Evolutionary conservation across 2,329 filamentous ascomycete species (phyloP).

Genomic region (Hirsutella minnesotensis): DNA sequence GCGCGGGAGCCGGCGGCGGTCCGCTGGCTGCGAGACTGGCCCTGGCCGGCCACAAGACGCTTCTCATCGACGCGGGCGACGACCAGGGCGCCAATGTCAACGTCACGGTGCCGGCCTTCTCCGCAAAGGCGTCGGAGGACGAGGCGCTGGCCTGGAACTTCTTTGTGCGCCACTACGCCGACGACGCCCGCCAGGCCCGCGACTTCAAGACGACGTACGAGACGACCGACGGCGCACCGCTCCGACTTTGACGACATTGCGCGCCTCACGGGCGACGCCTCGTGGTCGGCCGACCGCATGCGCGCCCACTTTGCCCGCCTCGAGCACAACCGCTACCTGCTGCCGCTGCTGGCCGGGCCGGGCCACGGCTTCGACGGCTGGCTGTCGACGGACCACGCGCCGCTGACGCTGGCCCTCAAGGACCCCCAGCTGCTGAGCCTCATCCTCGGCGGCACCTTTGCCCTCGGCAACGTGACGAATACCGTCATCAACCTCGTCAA

Average conservation of each 20-base stretch:
- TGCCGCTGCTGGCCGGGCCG: constrained; percentile 6
- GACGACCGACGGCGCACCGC: constrained; percentile 39
- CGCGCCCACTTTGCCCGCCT: constrained; percentile 44
- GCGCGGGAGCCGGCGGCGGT: constrained; percentile 48
- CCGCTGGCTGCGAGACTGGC: constrained; percentile 47
- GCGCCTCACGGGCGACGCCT: constrained; percentile 44
- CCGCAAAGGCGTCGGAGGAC: constrained; percentile 35
- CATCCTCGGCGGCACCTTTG: constrained; percentile 11
- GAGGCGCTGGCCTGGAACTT: constrained; percentile 48
- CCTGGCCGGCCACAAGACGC: constrained; percentile 43
- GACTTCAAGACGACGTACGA: constrained; percentile 49
- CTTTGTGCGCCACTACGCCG: constrained; percentile 49
- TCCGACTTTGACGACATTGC: constrained; percentile 49
- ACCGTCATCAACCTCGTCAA: constrained; percentile 16
- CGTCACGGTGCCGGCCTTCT: constrained; percentile 38
- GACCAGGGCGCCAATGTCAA: constrained; percentile 38
- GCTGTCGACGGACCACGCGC: constrained; percentile 38
- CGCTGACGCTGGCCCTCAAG: constrained; percentile 35
- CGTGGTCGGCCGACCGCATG: constrained; percentile 49
- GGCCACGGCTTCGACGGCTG: constrained; percentile 49
- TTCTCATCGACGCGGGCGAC: constrained; percentile 50
- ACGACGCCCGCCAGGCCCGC: constrained; percentile 36
- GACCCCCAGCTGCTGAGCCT: constrained; percentile 37
- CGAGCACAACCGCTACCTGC: constrained; percentile 40
- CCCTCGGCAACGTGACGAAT: constrained; percentile 16